Evolutionary conservation across 164 flowering plant species (phyloP).

Genomic region (Magnolia officinalis): DNA sequence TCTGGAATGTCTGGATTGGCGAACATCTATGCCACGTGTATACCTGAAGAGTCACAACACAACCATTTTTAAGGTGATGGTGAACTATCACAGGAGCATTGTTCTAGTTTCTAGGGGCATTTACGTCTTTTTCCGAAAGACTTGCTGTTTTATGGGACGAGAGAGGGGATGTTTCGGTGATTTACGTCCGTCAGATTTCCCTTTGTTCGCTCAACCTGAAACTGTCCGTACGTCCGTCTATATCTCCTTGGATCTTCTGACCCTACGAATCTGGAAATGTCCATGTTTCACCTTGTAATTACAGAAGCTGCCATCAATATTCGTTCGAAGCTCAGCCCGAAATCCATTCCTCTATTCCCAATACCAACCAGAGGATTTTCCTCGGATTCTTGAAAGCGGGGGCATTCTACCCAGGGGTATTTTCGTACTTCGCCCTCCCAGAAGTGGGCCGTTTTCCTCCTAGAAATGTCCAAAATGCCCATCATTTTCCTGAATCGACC

Average conservation of each 20-base stretch:
- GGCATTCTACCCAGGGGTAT: neutral
- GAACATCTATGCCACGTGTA: no score
- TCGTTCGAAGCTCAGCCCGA: neutral
- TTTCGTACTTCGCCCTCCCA: no score
- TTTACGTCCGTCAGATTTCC: neutral
- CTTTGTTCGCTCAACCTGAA: neutral
- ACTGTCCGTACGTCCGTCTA: slow-evolving; percentile 38
- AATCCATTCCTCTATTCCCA: neutral
- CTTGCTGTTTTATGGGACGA: neutral
- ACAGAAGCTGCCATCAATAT: slow-evolving; percentile 20
- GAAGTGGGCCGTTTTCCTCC: slow-evolving; percentile 9
- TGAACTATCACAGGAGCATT: neutral
- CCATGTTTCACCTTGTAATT: slow-evolving; percentile 16
- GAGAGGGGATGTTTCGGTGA: neutral
- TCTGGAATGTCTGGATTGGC: no score
- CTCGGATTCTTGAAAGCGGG: slow-evolving; percentile 3
- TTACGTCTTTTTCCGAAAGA: neutral
- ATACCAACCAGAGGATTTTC: neutral
- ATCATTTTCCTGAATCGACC: slow-evolving; percentile 29
- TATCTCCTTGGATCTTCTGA: slow-evolving; percentile 65
- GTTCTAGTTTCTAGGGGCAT: neutral
- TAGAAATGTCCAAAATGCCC: slow-evolving; percentile 28
- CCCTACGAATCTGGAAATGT: slow-evolving; percentile 19
- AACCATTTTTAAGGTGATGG: neutral
- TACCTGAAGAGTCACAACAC: no score